Conservation (phyloP, 306 rosid genomes). For the Glycine soja region DNA sequence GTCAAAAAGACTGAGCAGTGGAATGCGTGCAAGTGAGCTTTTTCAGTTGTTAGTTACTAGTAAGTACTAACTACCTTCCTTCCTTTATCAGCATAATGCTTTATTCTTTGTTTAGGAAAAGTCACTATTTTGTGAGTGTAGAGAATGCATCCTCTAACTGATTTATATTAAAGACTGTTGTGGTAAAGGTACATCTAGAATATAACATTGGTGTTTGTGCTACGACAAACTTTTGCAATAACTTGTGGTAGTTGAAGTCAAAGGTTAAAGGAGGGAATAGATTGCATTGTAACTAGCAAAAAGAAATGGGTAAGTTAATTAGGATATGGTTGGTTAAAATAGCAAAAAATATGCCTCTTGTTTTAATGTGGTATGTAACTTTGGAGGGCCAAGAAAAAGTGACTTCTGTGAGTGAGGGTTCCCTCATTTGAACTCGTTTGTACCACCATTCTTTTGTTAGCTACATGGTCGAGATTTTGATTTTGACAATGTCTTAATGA, state of each 20-base stretch:
- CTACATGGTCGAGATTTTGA: background rate
- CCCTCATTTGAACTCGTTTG: background rate
- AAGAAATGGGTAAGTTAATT: background rate
- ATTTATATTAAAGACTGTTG: no score
- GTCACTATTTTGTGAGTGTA: background rate
- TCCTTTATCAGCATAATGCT: background rate
- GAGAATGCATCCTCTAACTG: no score
- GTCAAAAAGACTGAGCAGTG: background rate
- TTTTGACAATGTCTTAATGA: background rate
- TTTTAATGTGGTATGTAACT: background rate
- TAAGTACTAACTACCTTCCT: background rate
- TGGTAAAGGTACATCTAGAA: no score
- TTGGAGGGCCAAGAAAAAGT: background rate
- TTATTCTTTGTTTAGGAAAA: background rate
- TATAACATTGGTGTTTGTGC: background rate
- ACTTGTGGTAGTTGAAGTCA: background rate
- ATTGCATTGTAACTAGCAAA: background rate
- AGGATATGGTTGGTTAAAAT: background rate
- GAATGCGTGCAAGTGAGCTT: background rate
- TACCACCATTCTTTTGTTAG: background rate
- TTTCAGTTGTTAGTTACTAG: conserved; percentile 7
- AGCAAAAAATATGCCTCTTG: background rate
- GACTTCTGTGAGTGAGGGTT: background rate
- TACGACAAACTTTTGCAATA: background rate
- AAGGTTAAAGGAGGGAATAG: background rate